phyloP scores from a whole-genome alignment of 306 rosid genomes.

The Lathyrus aphaca region DNA sequence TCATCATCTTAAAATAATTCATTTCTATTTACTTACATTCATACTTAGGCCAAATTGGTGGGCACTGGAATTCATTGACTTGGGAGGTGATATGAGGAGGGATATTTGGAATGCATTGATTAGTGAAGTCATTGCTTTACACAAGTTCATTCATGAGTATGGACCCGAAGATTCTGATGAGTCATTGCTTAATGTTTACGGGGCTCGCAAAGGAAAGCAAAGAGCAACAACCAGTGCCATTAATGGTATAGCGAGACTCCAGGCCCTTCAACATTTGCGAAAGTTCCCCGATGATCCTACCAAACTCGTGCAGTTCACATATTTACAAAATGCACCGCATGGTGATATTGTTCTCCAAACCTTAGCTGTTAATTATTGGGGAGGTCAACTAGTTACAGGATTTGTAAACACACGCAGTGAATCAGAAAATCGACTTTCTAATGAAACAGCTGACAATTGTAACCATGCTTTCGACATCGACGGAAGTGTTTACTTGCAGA shows the following conservation, averaged over 20 bases:
- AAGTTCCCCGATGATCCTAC: conserved; percentile 86
- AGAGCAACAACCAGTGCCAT: conserved; percentile 70
- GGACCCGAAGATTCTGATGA: conserved; percentile 81
- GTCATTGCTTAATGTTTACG: conserved; percentile 64
- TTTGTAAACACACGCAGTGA: conserved; percentile 47
- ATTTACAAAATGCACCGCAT: conserved; percentile 68
- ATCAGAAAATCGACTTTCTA: conserved; percentile 47
- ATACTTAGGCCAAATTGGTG: conserved; percentile 59
- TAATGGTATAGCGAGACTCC: conserved; percentile 80
- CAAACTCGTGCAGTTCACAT: conserved; percentile 85
- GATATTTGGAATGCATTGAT: conserved; percentile 92
- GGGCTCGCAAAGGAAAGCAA: conserved; percentile 77
- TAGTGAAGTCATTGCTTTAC: conserved; percentile 74
- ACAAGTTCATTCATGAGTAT: conserved; percentile 70
- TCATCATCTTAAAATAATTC: conserved; percentile 15
- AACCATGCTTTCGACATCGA: conserved; percentile 80
- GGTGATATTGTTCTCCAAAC: conserved; percentile 83
- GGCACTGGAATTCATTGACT: conserved; percentile 92
- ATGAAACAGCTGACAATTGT: conserved; percentile 53
- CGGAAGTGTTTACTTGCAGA: conserved; percentile 87
- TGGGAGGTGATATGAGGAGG: conserved; percentile 98
- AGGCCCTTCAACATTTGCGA: conserved; percentile 77
- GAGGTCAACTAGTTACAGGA: conserved; percentile 73
- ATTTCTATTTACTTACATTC: conserved; percentile 35
- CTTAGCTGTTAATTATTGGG: conserved; percentile 88